Conservation (phyloP, 1,284 basidiomycete genomes). For the Ceratobasidium sp. region DNA sequence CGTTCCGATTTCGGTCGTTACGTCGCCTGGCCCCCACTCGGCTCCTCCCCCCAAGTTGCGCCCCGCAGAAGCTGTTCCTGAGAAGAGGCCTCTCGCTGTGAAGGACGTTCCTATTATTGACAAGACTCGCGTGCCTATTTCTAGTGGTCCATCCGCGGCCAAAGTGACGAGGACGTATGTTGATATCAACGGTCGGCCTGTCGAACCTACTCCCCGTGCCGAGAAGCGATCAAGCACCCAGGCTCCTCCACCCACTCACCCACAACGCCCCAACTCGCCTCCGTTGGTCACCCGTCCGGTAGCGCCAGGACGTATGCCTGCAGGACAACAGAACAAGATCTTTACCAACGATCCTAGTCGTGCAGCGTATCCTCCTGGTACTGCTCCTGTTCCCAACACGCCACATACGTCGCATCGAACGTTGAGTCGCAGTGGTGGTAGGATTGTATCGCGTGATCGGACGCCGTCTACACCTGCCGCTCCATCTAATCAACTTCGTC, state of each 20-base stretch:
- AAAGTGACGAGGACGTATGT: constrained; percentile 23
- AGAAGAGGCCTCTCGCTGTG: constrained; percentile 4
- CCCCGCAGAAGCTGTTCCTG: constrained; percentile 19
- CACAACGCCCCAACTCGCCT: constrained; percentile 22
- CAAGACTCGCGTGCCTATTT: constrained; percentile 1
- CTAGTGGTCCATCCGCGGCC: not conserved
- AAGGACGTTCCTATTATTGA: constrained; percentile 32
- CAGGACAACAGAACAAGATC: constrained; percentile 19
- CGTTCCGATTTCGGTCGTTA: not conserved
- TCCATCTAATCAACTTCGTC: not conserved
- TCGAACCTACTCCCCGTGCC: constrained; percentile 11
- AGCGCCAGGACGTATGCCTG: constrained; percentile 18
- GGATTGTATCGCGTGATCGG: not conserved
- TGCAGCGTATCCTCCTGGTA: constrained; percentile 8
- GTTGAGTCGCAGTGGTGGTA: constrained; percentile 14
- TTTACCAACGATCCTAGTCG: constrained; percentile 9
- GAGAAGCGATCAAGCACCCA: constrained; percentile 22
- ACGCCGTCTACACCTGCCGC: not conserved
- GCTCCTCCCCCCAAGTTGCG: constrained; percentile 8
- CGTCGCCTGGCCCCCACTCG: not conserved
- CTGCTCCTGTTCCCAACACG: constrained; percentile 10
- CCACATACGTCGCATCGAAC: constrained; percentile 1
- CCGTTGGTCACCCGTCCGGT: constrained; percentile 31
- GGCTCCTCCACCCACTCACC: constrained; percentile 12
- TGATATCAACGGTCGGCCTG: constrained; percentile 10